phyloP scores from a whole-genome alignment of 306 rosid species.

The Quercus wislizeni region DNA sequence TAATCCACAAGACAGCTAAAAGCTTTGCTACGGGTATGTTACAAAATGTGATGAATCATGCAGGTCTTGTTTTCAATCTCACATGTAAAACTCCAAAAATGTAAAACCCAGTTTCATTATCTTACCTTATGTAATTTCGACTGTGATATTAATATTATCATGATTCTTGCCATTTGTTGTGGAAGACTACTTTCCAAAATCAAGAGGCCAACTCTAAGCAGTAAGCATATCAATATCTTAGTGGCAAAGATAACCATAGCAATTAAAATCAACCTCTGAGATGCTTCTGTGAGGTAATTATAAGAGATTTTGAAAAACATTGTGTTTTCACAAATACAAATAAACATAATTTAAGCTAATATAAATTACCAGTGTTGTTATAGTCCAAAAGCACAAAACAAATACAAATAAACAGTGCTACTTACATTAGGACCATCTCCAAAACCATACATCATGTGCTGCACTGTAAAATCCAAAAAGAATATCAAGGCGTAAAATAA shows the following conservation, averaged over 20 bases:
- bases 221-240: neutral
- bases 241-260: neutral
- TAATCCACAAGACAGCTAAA: neutral
- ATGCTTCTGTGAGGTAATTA: neutral
- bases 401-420: neutral
- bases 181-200: neutral
- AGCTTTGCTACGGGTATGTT: neutral
- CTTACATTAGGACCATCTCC: conserved; percentile 92
- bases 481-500: neutral
- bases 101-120: neutral
- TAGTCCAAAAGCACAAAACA: neutral
- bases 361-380: neutral
- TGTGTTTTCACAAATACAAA: neutral
- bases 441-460: conserved; percentile 98
- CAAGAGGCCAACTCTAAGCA: neutral
- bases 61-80: neutral
- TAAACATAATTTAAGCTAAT: neutral
- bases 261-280: neutral
- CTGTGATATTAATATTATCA: neutral
- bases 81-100: neutral
- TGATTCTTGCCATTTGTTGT: neutral
- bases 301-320: neutral
- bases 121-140: neutral
- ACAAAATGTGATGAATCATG: neutral
- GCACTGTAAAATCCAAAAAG: conserved; percentile 45